These are phyloP conservation scores for Bromus sterilis DNA, from an alignment of 176 grass and related monocot species.

Conservation along the genomic window DNA sequence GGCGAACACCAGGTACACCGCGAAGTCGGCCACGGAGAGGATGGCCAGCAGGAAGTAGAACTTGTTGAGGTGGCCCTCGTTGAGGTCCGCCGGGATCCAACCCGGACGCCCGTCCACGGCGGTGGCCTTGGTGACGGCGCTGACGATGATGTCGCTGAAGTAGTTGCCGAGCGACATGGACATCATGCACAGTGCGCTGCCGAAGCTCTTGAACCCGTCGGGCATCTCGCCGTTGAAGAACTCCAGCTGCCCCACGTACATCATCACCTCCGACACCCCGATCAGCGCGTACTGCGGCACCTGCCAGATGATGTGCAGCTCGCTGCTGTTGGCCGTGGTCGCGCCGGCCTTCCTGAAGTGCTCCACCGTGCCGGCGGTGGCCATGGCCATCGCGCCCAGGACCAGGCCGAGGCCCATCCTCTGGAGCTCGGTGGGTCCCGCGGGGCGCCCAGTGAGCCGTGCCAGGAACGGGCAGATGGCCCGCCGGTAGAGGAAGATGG, in stretches of 20 bases:
- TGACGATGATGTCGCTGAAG: constrained; percentile 80
- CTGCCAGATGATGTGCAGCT: constrained; percentile 85
- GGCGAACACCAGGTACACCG: constrained; percentile 51
- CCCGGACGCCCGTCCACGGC: constrained; percentile 26
- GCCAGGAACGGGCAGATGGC: constrained; percentile 45
- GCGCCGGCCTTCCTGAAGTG: constrained; percentile 35
- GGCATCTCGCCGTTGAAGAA: constrained; percentile 89
- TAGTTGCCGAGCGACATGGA: constrained; percentile 97
- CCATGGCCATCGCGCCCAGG: constrained; percentile 63
- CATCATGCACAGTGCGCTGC: constrained; percentile 89
- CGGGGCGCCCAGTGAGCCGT: constrained; percentile 13
- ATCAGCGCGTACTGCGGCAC: constrained; percentile 80
- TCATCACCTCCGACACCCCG: constrained; percentile 89
- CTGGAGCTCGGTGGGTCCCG: constrained; percentile 64
- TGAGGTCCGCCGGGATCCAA: constrained; percentile 80
- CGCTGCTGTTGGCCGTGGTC: constrained; percentile 28
- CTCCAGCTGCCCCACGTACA: constrained; percentile 96
- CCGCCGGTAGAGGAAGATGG: constrained; percentile 81
- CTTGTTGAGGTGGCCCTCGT: constrained; percentile 72
- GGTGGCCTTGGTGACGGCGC: constrained; percentile 54
- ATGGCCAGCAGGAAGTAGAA: constrained; percentile 85
- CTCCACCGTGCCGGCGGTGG: constrained; percentile 73
- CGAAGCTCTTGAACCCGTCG: constrained; percentile 90
- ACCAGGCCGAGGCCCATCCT: constrained; percentile 83
- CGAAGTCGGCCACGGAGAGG: constrained; percentile 54